Evolutionary conservation across 2,329 filamentous ascomycete genomes (phyloP), one percentile per base, ranked within the genome.

Genomic region (Neophaeococcomyces aloes): DNA sequence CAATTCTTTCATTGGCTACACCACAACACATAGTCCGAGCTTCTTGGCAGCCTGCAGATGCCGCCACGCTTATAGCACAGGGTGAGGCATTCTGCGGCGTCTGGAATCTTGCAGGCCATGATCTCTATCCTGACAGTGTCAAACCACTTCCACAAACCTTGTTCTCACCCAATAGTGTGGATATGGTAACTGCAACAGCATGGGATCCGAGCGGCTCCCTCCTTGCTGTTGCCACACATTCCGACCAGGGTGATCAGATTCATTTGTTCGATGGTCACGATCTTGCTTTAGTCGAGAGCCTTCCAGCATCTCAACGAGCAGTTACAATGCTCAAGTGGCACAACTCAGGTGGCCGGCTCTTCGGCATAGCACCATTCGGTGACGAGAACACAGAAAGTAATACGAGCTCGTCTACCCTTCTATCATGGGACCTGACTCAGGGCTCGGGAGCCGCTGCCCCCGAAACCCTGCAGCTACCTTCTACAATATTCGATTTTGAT

Each of bases 171-270:
- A 49, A 32, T 31, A 42, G 49, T 21, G 46, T 31, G 17, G 51
- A 59, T 13, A 61, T 59, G 43, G 64, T 70, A 35, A 68, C 67
- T 8, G 62, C 67, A 2, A 57, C 69, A 30, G 62, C 65, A 2
- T 71, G 68, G 68, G 61, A 69, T 50, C 62, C 64, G 1, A 52
- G 57, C 13, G 68, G 68, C 17, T 57, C 61, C 27, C 62, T 66
- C 46, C 53, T 71, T 37, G 68, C 68, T 18, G 63, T 71, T 14
- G 68, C 68, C 13, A 68, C 66, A 17, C 68, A 63, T 45, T 61
- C 59, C 41, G 61, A 44, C 15, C 18, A 37, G 23, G 41, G 37
- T 14, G 66, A 65, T 13, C 59, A 65, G 11, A 63, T 71, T 60
- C 46, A 66, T 66, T 56, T 71, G 64, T 53, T 50, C 50, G 62